Evolutionary conservation across 139 green algal species (phyloP).

Genomic region (Picochlorum costavermella): DNA sequence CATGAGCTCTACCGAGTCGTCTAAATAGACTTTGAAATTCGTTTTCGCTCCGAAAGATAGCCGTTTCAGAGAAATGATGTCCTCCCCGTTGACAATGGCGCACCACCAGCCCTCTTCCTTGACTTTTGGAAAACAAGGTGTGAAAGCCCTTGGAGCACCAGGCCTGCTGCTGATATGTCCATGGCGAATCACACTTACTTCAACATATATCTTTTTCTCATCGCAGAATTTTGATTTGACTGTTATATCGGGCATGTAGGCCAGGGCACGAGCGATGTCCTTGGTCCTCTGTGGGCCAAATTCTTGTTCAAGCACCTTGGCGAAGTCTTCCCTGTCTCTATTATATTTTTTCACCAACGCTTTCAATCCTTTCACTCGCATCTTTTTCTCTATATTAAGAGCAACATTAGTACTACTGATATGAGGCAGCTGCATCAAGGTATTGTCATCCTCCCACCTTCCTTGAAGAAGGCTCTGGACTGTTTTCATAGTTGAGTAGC

Average conservation of each 20-base stretch:
- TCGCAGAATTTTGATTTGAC: neutral
- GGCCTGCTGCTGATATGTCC: too few relatives aligned
- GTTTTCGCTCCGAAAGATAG: slow-evolving; percentile 48
- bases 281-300: neutral
- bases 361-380: slow-evolving; percentile 88
- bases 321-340: neutral
- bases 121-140: slow-evolving; percentile 75
- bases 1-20: neutral
- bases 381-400: slow-evolving; percentile 65
- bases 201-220: too few relatives aligned
- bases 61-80: slow-evolving; percentile 78
- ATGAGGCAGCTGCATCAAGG: slow-evolving; percentile 59
- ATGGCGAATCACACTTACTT: neutral
- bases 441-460: slow-evolving; percentile 61
- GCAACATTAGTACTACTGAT: neutral
- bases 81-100: slow-evolving; percentile 39
- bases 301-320: too few relatives aligned
- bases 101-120: slow-evolving; percentile 98
- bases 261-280: neutral
- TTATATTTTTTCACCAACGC: slow-evolving; percentile 16
- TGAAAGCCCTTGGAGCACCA: slow-evolving; percentile 45
- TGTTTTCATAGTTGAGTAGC: slow-evolving; percentile 66
- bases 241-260: neutral
- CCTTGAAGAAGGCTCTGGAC: slow-evolving; percentile 82
- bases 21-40: neutral